Conservation (phyloP, 108 stramenopile species). For the Cylindrotheca closterium region DNA sequence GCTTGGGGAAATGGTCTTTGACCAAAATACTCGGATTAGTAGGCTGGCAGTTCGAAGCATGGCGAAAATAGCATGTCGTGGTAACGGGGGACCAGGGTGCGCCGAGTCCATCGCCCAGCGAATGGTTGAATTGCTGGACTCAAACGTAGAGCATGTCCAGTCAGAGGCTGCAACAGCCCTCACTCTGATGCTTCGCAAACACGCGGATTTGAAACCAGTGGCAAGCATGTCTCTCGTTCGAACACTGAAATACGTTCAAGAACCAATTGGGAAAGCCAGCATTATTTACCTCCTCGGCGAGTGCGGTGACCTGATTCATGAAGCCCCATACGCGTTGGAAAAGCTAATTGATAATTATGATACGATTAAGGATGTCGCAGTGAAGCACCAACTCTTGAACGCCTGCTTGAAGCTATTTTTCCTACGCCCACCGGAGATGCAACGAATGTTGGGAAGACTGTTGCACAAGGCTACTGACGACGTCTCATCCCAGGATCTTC, state of each 20-base stretch:
- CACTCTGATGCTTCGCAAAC: slow-evolving; percentile 77
- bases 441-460: slow-evolving; percentile 93
- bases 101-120: slow-evolving; percentile 84
- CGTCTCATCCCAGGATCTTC: slow-evolving; percentile 89
- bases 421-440: slow-evolving; percentile 95
- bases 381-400: slow-evolving; percentile 91
- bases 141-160: slow-evolving; percentile 79
- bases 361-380: slow-evolving; percentile 46
- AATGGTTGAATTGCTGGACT: slow-evolving; percentile 89
- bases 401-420: slow-evolving; percentile 96
- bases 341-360: slow-evolving; percentile 86
- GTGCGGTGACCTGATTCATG: slow-evolving; percentile 87
- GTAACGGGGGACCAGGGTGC: slow-evolving; percentile 75
- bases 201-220: slow-evolving; percentile 66
- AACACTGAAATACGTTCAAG: slow-evolving; percentile 72
- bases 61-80: slow-evolving; percentile 85
- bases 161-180: slow-evolving; percentile 86
- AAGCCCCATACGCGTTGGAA: slow-evolving; percentile 98
- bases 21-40: slow-evolving; percentile 75
- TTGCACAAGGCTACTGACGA: slow-evolving; percentile 91
- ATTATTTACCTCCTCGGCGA: slow-evolving; percentile 96
- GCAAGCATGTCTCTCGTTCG: slow-evolving; percentile 86
- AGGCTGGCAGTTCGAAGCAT: slow-evolving; percentile 89
- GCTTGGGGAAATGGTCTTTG: slow-evolving; percentile 90
- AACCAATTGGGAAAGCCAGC: slow-evolving; percentile 89